Conservation (phyloP, 2,329 filamentous ascomycete genomes). For the Curvularia eragrostidis region DNA sequence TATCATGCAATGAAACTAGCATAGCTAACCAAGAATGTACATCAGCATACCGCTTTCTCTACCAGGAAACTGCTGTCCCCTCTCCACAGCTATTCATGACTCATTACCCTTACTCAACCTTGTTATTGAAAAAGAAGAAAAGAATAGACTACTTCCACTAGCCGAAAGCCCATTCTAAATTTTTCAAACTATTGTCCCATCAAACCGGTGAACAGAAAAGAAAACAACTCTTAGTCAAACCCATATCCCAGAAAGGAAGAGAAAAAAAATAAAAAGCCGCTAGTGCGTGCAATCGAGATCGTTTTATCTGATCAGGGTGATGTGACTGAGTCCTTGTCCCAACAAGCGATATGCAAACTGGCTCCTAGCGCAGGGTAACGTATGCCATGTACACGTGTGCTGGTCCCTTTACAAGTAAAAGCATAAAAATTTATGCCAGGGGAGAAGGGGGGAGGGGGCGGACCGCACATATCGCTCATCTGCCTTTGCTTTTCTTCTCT, state of each 20-base stretch:
- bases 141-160: no score
- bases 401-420: neutral
- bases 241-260: neutral
- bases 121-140: neutral
- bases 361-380: neutral
- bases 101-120: neutral
- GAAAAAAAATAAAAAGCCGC: neutral
- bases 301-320: neutral
- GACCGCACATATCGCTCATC: neutral
- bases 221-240: neutral
- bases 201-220: neutral
- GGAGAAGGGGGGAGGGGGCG: no score
- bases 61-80: neutral
- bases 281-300: neutral
- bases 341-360: neutral
- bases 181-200: neutral
- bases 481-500: neutral
- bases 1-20: neutral
- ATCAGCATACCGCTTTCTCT: no score
- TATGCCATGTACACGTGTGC: neutral
- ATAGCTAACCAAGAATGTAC: neutral
- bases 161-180: neutral
- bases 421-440: neutral
- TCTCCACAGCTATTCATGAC: neutral
- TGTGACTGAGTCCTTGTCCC: neutral